Conservation (phyloP, 2,329 filamentous ascomycete species). For the Cercospora zeae-maydis region DNA sequence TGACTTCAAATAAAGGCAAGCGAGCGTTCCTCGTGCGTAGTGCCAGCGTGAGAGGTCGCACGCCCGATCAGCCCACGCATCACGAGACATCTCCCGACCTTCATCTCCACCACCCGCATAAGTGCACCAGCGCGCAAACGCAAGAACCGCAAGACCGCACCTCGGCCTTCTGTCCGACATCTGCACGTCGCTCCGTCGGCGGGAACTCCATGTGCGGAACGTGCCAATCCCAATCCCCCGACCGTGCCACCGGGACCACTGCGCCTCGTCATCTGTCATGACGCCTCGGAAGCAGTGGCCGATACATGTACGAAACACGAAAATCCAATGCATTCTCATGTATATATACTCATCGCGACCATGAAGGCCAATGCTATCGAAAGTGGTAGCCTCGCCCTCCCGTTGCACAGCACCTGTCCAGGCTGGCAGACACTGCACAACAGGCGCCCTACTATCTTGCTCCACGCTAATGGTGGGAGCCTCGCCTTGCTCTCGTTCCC, state of each 20-base stretch:
- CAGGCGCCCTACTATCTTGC: conserved; percentile 11
- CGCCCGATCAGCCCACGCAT: neutral
- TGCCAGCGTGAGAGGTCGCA: neutral
- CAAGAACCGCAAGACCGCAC: neutral
- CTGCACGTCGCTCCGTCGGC: neutral
- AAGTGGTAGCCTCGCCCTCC: conserved; percentile 11
- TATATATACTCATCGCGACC: neutral
- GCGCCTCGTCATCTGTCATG: too few species aligned
- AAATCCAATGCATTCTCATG: neutral
- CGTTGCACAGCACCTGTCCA: neutral
- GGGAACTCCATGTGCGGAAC: too few species aligned
- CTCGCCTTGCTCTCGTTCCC: conserved; percentile 5
- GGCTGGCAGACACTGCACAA: neutral
- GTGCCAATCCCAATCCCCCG: too few species aligned
- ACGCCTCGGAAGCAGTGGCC: neutral
- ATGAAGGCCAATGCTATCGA: neutral
- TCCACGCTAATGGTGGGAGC: conserved; percentile 11
- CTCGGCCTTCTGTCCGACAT: neutral
- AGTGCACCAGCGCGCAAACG: neutral
- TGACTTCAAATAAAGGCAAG: neutral
- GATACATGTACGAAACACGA: neutral
- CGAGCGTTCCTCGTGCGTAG: too few species aligned
- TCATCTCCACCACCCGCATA: neutral
- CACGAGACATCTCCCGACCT: neutral
- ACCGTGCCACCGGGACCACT: too few species aligned